Base-by-base conservation (phyloP, 192 early-diverging fungal species). In the Linnemannia zychae region DNA sequence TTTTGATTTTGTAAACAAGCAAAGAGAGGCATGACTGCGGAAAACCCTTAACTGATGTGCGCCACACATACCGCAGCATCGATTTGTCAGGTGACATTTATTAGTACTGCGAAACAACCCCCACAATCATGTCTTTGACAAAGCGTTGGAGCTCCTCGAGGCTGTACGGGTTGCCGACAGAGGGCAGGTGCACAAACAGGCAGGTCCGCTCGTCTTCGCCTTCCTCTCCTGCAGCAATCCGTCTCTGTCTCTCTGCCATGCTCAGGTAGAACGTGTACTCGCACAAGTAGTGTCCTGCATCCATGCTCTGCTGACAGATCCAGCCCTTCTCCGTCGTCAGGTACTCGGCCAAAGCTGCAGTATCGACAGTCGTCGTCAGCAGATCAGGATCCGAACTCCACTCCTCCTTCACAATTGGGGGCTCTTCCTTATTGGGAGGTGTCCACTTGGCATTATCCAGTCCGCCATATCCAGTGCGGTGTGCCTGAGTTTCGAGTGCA, bases 201-300 rank as follows among this genome's bases (percentile, higher is more conserved):
- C 83, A 85, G 0, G 77, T 50, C 13, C 83, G 52, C 20, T 85
- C 83, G 1, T 75, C 74, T n/a, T 79, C 77, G 1, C 65, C 78
- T 31, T 85, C 83, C 28, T 71, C 77, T 7, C 78, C 78, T 5
- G 67, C 68, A 1, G 18, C 18, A 36, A 85, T 79, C 0, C 83
- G 37, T 20, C 83, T 24, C 3, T 79, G 67, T 33, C 83, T 48
- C 65, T 85, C 83, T 24, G 83, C 83, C 71, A 93, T 82, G 49
- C 90, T 91, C 11, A 80, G 81, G 37, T 92, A 93, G 66, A 90
- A 92, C 9, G 91, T 91, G 72, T 88, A 93, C 48, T 93, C 92
- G 86, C 92, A 93, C 31, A 93, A 67, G 66, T 93, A 93, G 0
- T 78, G 79, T 16, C 92, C 92, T 4, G 92, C 91, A 63, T 93